phyloP scores from a whole-genome alignment of 305 asterid species.

The Caryopteris hybrid region DNA sequence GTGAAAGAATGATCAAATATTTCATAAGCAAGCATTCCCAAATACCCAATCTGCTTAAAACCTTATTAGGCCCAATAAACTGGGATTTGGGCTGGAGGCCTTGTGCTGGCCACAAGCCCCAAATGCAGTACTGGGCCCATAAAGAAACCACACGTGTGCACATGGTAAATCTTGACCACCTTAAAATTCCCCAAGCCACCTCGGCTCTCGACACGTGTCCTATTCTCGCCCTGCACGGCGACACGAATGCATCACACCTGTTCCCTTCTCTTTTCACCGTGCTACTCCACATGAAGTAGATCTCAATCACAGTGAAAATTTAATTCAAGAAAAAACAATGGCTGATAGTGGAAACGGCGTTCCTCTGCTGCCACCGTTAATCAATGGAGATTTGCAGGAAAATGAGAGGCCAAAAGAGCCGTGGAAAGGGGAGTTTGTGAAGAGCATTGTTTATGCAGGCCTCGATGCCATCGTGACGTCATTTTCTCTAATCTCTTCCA shows the following conservation, averaged over 20 bases:
- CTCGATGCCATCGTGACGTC: no score
- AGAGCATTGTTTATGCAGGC: no score
- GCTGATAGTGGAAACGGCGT: neutral
- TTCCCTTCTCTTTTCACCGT: neutral
- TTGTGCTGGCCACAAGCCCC: constrained; percentile 26
- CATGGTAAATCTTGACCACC: constrained; percentile 12
- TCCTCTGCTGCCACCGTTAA: constrained; percentile 13
- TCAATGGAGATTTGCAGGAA: neutral
- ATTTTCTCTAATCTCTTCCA: no score
- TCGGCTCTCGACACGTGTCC: constrained; percentile 31
- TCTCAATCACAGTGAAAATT: neutral
- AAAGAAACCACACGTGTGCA: constrained; percentile 18
- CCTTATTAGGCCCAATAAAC: neutral
- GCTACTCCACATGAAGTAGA: neutral
- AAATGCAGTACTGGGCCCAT: neutral
- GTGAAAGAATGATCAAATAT: no score
- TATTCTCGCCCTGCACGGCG: constrained; percentile 20
- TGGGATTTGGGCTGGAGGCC: neutral
- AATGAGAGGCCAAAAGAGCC: constrained; percentile 55
- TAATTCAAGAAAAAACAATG: neutral
- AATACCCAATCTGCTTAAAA: no score
- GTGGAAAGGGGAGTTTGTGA: constrained; percentile 58
- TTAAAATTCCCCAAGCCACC: constrained; percentile 10
- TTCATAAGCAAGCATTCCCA: no score
- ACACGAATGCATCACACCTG: constrained; percentile 23